Percentiles rank a stretch among this genome's conserved stretches.
Conservation (phyloP, 2,329 filamentous ascomycete genomes). For the Davidsoniella australis region DNA sequence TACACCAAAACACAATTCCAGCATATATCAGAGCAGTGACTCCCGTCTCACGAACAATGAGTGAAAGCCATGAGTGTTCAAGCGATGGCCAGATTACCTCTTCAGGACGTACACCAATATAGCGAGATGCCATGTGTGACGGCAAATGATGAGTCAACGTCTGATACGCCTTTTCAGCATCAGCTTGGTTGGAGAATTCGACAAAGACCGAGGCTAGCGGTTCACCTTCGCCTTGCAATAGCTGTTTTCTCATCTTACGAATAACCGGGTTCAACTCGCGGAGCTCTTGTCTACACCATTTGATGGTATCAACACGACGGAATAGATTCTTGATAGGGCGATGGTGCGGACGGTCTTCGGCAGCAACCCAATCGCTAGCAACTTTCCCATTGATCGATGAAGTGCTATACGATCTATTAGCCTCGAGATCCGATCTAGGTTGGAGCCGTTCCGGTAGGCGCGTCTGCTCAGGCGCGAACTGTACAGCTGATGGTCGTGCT, state of each 20-base stretch:
- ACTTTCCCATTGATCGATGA: constrained; percentile 28
- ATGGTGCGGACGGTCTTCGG: constrained; percentile 62
- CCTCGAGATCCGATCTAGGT: too few species aligned
- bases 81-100: constrained; percentile 83
- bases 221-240: constrained; percentile 45
- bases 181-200: constrained; percentile 67
- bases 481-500: too few species aligned
- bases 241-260: constrained; percentile 49
- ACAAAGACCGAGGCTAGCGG: constrained; percentile 70
- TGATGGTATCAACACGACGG: constrained; percentile 86
- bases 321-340: constrained; percentile 49
- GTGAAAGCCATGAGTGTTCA: constrained; percentile 51
- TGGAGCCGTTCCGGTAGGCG: constrained; percentile 16
- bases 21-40: constrained; percentile 50
- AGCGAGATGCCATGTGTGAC: constrained; percentile 69
- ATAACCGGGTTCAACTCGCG: constrained; percentile 25
- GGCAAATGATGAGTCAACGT: constrained; percentile 65
- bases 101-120: constrained; percentile 60
- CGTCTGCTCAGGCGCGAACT: too few species aligned
- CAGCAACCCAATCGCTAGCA: constrained; percentile 57
- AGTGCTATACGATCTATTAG: too few species aligned
- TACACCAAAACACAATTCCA: constrained; percentile 72
- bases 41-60: constrained; percentile 48
- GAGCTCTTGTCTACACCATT: constrained; percentile 53
- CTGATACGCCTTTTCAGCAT: constrained; percentile 75